Conservation (phyloP, 495 filamentous ascomycete species). For the Penicillium lividum region DNA sequence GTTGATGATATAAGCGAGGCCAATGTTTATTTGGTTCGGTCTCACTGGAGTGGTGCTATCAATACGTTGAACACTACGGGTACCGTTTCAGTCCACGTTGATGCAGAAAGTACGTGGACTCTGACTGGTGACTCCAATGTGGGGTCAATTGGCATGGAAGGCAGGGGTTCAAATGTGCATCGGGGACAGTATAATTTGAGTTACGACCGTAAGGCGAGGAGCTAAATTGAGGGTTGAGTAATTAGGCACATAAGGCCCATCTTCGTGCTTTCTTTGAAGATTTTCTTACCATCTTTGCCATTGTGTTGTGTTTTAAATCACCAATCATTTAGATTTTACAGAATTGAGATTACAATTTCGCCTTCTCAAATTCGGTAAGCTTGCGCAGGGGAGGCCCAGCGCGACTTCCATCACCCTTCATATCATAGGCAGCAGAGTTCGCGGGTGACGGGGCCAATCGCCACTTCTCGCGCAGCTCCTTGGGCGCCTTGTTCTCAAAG, state of each 20-base stretch:
- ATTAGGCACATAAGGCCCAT: too few species aligned
- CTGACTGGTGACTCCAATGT: slow-evolving; percentile 4
- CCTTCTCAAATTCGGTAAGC: slow-evolving; percentile 26
- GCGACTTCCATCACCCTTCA: slow-evolving; percentile 37
- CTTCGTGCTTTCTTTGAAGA: too few species aligned
- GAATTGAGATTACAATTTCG: slow-evolving; percentile 22
- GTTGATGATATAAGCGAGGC: slow-evolving; percentile 3
- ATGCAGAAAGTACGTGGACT: slow-evolving; percentile 1
- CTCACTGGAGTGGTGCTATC: slow-evolving; percentile 5
- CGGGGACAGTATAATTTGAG: neutral
- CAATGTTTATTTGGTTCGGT: neutral
- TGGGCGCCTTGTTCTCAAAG: slow-evolving; percentile 49
- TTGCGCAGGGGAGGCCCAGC: slow-evolving; percentile 32
- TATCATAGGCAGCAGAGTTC: slow-evolving; percentile 12
- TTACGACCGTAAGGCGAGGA: neutral
- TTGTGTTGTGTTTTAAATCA: too few species aligned
- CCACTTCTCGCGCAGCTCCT: slow-evolving; percentile 61
- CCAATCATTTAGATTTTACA: neutral
- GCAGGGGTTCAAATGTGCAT: neutral
- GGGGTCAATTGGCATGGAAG: neutral
- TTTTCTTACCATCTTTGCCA: too few species aligned
- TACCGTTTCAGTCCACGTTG: neutral
- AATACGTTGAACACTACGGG: neutral
- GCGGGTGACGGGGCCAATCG: slow-evolving; percentile 30
- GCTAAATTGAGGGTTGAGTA: neutral